Evolutionary conservation across 306 rosid species (phyloP).

Genomic region (Fragaria ananassa): DNA sequence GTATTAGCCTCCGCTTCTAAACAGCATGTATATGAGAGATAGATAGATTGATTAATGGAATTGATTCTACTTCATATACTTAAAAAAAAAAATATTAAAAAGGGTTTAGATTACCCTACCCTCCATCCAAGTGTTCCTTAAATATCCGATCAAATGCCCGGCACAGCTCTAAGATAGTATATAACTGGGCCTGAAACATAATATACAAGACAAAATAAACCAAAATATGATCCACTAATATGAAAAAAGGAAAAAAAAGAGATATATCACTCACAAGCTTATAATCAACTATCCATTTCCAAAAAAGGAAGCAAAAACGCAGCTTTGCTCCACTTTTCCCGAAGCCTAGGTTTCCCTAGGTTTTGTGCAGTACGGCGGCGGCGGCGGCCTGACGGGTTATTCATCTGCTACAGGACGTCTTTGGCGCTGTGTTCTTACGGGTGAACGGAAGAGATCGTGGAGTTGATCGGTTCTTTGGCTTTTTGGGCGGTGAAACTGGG

Average conservation of each 20-base stretch:
- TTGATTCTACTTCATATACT: not conserved
- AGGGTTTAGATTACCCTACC: slow-evolving; percentile 23
- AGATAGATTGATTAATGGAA: not conserved
- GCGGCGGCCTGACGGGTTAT: too few relatives aligned
- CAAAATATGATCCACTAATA: not conserved
- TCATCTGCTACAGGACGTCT: too few relatives aligned
- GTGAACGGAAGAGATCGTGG: too few relatives aligned
- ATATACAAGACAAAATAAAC: not conserved
- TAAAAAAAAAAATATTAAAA: not conserved
- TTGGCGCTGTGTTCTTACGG: too few relatives aligned
- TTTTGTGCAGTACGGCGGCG: too few relatives aligned
- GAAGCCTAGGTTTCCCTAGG: too few relatives aligned
- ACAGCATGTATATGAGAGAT: not conserved
- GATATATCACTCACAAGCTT: not conserved
- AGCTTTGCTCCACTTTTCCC: too few relatives aligned
- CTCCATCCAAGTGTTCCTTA: slow-evolving; percentile 55
- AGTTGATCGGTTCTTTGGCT: too few relatives aligned
- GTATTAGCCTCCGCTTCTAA: not conserved
- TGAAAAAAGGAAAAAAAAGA: not conserved
- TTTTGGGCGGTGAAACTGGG: too few relatives aligned
- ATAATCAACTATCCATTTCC: too few relatives aligned
- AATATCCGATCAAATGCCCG: slow-evolving; percentile 46
- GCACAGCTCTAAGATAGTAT: slow-evolving; percentile 50
- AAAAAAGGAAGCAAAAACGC: too few relatives aligned
- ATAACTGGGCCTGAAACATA: slow-evolving; percentile 41